Evolutionary conservation across 208 protist species (phyloP).

Genomic region (Histomonas meleagridis): DNA sequence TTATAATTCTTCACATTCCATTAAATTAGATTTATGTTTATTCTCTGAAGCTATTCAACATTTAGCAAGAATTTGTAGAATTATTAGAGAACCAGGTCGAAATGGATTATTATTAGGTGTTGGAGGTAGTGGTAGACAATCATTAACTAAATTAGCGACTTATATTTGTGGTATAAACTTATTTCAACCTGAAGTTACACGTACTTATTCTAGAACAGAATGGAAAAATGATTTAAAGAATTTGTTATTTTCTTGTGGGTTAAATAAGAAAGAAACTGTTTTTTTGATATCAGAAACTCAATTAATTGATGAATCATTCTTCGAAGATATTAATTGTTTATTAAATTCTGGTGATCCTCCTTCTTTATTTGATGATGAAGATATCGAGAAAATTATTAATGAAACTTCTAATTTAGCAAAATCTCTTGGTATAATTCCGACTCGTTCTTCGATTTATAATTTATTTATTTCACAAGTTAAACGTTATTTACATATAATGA

Average conservation of each 20-base stretch:
- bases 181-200: slow-evolving; percentile 61
- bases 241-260: slow-evolving; percentile 67
- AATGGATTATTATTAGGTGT: slow-evolving; percentile 82
- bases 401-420: slow-evolving; percentile 41
- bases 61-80: slow-evolving; percentile 75
- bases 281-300: slow-evolving; percentile 84
- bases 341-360: slow-evolving; percentile 87
- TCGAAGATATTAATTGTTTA: slow-evolving; percentile 91
- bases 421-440: slow-evolving; percentile 67
- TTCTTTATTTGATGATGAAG: slow-evolving; percentile 78
- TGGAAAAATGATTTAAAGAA: slow-evolving; percentile 52
- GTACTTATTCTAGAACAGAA: slow-evolving; percentile 55
- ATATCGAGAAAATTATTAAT: slow-evolving; percentile 74
- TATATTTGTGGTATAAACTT: slow-evolving; percentile 21
- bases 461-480: slow-evolving; percentile 78
- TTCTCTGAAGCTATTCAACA: slow-evolving; percentile 87
- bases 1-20: slow-evolving; percentile 74
- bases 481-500: slow-evolving; percentile 79
- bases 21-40: slow-evolving; percentile 77
- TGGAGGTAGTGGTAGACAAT: slow-evolving; percentile 81
- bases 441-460: slow-evolving; percentile 69
- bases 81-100: slow-evolving; percentile 82
- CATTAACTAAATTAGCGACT: slow-evolving; percentile 73
- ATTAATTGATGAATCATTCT: slow-evolving; percentile 77
- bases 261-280: slow-evolving; percentile 69